These are phyloP conservation scores for Ceratocystis cacaofunesta DNA, from an alignment of 2,329 filamentous ascomycete genomes.

Conservation along the genomic window DNA sequence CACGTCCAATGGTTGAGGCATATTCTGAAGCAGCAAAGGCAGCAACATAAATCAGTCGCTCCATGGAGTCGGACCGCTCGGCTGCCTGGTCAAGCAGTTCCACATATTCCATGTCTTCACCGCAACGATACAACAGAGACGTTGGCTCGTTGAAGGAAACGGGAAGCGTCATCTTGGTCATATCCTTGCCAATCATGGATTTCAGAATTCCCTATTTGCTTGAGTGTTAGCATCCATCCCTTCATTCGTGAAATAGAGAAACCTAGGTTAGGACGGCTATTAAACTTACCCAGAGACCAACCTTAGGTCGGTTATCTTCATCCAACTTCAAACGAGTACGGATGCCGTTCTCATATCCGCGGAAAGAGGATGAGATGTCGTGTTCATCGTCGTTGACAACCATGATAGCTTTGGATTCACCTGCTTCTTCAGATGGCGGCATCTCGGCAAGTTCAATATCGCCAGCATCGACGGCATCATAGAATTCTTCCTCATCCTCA, in stretches of 20 bases:
- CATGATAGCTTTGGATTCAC: constrained; percentile 23
- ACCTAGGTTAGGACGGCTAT: background rate
- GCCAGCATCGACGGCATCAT: constrained; percentile 88
- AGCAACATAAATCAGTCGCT: constrained; percentile 85
- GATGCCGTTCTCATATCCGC: constrained; percentile 81
- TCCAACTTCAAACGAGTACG: constrained; percentile 73
- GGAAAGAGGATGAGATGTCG: constrained; percentile 65
- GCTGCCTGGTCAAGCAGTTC: constrained; percentile 82
- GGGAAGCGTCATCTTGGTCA: constrained; percentile 98
- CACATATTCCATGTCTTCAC: constrained; percentile 96
- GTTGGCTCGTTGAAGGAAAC: constrained; percentile 99
- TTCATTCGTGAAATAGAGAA: background rate
- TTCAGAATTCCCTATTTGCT: constrained; percentile 68
- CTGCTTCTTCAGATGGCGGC: constrained; percentile 35
- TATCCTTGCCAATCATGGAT: constrained; percentile 99
- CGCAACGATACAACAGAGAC: constrained; percentile 82
- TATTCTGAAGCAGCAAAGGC: constrained; percentile 95
- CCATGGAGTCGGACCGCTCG: constrained; percentile 70
- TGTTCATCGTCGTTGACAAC: constrained; percentile 26
- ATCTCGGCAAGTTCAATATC: constrained; percentile 68
- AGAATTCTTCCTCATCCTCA: constrained; percentile 82
- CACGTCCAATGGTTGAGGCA: constrained; percentile 87
- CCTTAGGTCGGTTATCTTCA: constrained; percentile 80
- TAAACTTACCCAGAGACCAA: constrained; percentile 76
- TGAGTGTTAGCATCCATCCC: background rate